phyloP scores from a whole-genome alignment of 73 alveolate species.

The Paramecium octaurelia region DNA sequence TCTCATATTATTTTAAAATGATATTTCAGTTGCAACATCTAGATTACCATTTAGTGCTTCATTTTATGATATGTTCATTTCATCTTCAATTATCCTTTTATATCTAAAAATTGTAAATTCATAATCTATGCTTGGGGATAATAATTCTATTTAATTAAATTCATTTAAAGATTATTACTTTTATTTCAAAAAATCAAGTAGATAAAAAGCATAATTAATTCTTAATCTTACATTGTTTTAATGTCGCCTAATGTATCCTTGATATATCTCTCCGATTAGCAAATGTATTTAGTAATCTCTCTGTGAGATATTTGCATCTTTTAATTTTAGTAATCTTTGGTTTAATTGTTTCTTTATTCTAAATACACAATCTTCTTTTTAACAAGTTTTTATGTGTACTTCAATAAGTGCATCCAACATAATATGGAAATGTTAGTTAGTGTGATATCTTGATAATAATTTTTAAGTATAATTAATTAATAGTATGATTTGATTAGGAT shows the following conservation, averaged over 20 bases:
- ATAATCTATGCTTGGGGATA: background rate
- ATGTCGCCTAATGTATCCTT: background rate
- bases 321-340: constrained; percentile 7
- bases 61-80: background rate
- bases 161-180: constrained; percentile 8
- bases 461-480: background rate
- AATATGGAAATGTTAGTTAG: background rate
- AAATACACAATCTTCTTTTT: constrained; percentile 40
- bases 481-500: background rate
- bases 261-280: constrained; percentile 26
- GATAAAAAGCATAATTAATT: background rate
- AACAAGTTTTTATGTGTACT: background rate
- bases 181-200: background rate
- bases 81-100: background rate
- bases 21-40: constrained; percentile 19
- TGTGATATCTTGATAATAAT: background rate
- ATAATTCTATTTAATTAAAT: background rate
- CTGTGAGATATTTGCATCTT: background rate
- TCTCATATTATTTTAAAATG: constrained; percentile 52
- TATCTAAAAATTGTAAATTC: background rate
- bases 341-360: constrained; percentile 15
- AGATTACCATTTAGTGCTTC: constrained; percentile 31
- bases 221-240: background rate
- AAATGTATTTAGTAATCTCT: background rate
- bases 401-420: background rate